phyloP scores from a whole-genome alignment of 1,284 basidiomycete species.

The Trametes pubescens region DNA sequence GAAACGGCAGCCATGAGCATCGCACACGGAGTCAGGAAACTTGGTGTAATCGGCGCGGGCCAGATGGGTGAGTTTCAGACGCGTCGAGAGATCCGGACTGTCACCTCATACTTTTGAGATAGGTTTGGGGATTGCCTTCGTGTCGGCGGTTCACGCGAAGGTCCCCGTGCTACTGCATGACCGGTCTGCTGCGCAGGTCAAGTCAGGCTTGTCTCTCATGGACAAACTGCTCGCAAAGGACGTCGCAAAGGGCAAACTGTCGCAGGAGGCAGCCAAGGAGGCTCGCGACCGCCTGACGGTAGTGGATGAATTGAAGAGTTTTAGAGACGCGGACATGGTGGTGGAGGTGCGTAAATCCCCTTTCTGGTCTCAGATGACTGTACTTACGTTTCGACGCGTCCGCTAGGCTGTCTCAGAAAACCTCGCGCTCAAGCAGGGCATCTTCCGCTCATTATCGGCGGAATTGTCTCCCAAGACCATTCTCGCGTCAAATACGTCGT shows the following conservation, averaged over 20 bases:
- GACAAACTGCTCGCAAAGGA: slow-evolving; percentile 90
- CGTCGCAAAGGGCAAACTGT: slow-evolving; percentile 84
- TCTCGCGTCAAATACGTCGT: slow-evolving; percentile 93
- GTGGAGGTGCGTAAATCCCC: slow-evolving; percentile 70
- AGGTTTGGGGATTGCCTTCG: slow-evolving; percentile 85
- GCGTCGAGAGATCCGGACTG: not conserved
- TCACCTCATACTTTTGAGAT: not conserved
- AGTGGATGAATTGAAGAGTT: slow-evolving; percentile 55
- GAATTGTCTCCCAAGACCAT: slow-evolving; percentile 80
- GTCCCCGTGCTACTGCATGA: slow-evolving; percentile 82
- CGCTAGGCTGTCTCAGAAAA: slow-evolving; percentile 89
- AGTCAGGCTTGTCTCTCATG: slow-evolving; percentile 76
- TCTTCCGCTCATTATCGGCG: slow-evolving; percentile 79
- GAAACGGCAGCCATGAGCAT: slow-evolving; percentile 53
- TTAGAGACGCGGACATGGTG: slow-evolving; percentile 87
- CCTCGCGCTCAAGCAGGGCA: slow-evolving; percentile 78
- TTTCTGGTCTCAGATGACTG: not conserved
- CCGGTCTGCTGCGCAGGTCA: slow-evolving; percentile 62
- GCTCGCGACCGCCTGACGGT: slow-evolving; percentile 71
- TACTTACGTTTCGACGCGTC: too few relatives aligned
- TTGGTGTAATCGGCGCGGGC: slow-evolving; percentile 83
- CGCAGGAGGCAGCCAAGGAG: slow-evolving; percentile 76
- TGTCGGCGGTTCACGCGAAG: slow-evolving; percentile 81
- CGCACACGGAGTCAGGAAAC: slow-evolving; percentile 70
- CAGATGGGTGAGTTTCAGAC: slow-evolving; percentile 69